Conservation (phyloP, 371 early-diverging fungal genomes). For the Synchytrium microbalum region DNA sequence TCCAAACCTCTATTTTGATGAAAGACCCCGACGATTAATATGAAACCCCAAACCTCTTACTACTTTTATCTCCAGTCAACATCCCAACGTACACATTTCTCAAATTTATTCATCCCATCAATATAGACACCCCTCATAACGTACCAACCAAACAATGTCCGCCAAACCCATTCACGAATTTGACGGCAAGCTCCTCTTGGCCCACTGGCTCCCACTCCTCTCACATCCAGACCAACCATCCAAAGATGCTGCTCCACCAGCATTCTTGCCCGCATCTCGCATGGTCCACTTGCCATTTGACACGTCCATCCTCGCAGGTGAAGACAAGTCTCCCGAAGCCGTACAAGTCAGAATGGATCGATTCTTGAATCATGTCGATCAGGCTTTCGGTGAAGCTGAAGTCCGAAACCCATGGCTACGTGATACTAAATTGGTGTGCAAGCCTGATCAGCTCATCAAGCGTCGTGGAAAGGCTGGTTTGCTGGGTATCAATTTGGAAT, state of each 20-base stretch:
- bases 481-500: conserved; percentile 79
- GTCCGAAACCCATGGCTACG: conserved; percentile 76
- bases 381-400: conserved; percentile 61
- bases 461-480: conserved; percentile 93
- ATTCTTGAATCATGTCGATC: conserved; percentile 48
- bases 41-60: too few relatives aligned
- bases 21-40: too few relatives aligned
- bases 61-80: too few relatives aligned
- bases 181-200: conserved; percentile 91
- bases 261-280: conserved; percentile 69
- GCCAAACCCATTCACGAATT: conserved; percentile 95
- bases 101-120: too few relatives aligned
- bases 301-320: conserved; percentile 42
- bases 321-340: conserved; percentile 24
- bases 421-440: conserved; percentile 78
- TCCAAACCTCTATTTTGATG: too few relatives aligned
- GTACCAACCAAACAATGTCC: too few relatives aligned
- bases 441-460: conserved; percentile 96
- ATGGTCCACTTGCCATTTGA: conserved; percentile 53
- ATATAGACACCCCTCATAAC: too few relatives aligned
- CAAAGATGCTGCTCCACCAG: conserved; percentile 46
- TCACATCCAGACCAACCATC: conserved; percentile 44
- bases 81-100: too few relatives aligned
- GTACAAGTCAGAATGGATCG: conserved; percentile 19
- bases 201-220: conserved; percentile 74